Percentiles rank a stretch among this genome's conserved stretches.
These are phyloP conservation scores for Xylona heveae DNA, from an alignment of 495 filamentous ascomycete species.

Conservation along the genomic window DNA sequence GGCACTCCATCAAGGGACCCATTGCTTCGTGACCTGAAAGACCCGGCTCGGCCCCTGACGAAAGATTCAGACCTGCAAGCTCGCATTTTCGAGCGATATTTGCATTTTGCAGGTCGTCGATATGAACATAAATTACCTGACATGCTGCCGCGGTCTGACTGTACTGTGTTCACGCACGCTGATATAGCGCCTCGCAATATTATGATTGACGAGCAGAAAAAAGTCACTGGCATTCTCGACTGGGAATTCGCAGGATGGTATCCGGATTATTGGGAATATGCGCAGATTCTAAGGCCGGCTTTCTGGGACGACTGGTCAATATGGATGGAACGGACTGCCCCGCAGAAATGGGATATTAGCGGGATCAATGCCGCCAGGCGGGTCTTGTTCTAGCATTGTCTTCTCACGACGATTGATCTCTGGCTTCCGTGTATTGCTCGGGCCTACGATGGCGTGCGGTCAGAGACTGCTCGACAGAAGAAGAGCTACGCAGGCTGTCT, in stretches of 20 bases:
- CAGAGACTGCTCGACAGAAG: too few relatives aligned
- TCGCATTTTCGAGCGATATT: constrained; percentile 20
- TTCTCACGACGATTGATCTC: too few relatives aligned
- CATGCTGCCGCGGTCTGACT: constrained; percentile 15
- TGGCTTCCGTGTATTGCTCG: too few relatives aligned
- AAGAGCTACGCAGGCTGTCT: too few relatives aligned
- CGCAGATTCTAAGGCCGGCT: constrained; percentile 19
- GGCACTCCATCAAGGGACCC: constrained; percentile 15
- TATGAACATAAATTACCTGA: constrained; percentile 14
- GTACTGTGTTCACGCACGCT: constrained; percentile 20
- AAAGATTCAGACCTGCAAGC: constrained; percentile 15
- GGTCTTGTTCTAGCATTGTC: constrained; percentile 22
- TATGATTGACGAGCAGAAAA: constrained; percentile 16
- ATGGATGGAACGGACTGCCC: constrained; percentile 22
- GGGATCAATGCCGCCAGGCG: constrained; percentile 20
- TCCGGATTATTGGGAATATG: constrained; percentile 16
- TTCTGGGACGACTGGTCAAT: constrained; percentile 14
- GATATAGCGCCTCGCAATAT: constrained; percentile 20
- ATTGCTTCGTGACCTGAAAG: constrained; percentile 14
- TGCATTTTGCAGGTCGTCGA: constrained; percentile 12
- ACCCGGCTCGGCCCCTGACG: constrained; percentile 11
- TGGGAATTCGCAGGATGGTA: constrained; percentile 20
- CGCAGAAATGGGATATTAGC: constrained; percentile 18
- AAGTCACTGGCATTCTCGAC: constrained; percentile 15
- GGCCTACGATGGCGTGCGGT: too few relatives aligned